These are phyloP conservation scores for Venturia oleaginea DNA, from an alignment of 2,329 filamentous ascomycete genomes.

Conservation along the genomic window DNA sequence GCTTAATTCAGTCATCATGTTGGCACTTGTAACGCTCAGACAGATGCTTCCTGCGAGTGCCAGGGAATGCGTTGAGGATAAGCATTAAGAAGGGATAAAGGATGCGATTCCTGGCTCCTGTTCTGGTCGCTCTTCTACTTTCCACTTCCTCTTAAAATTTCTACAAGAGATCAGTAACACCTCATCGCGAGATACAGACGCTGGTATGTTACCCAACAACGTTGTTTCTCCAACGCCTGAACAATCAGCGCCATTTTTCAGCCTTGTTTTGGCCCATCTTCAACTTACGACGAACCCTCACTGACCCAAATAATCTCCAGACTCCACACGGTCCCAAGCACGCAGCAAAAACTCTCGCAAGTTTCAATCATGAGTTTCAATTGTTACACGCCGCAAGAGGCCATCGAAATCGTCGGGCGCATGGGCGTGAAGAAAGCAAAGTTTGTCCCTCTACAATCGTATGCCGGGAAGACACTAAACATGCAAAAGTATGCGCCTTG, in stretches of 20 bases:
- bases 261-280: not conserved
- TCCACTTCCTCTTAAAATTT: not conserved
- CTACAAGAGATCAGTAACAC: not conserved
- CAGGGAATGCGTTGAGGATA: not conserved
- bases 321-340: not conserved
- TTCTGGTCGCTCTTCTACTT: not conserved
- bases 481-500: constrained; percentile 36
- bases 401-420: constrained; percentile 42
- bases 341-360: not conserved
- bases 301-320: not conserved
- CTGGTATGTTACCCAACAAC: not conserved
- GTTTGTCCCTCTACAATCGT: not conserved
- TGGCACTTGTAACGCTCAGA: not conserved
- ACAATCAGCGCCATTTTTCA: not conserved
- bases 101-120: not conserved
- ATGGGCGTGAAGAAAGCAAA: constrained; percentile 42
- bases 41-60: not conserved
- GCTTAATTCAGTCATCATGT: not conserved
- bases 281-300: not conserved
- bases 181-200: not conserved
- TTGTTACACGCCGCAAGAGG: constrained; percentile 39
- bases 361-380: constrained; percentile 18
- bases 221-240: not conserved
- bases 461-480: not conserved
- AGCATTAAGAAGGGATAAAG: not conserved